phyloP scores from a whole-genome alignment of 352 stramenopile genomes.

The Phytophthora sansomeana region DNA sequence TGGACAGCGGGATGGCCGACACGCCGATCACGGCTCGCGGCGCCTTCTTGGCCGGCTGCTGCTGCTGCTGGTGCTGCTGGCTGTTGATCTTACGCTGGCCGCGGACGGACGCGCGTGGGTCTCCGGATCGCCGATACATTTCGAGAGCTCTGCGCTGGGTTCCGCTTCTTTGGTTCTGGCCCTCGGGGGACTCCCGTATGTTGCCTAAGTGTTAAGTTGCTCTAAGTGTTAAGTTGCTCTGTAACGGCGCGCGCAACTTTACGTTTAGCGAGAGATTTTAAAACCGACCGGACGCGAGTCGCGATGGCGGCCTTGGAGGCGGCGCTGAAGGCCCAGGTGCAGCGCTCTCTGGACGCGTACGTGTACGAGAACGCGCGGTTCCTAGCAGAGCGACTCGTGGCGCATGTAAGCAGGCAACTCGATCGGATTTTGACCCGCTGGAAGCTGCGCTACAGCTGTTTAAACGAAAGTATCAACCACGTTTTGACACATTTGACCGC shows the following conservation, averaged over 20 bases:
- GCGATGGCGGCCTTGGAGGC: slow-evolving; percentile 47
- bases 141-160: background rate
- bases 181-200: background rate
- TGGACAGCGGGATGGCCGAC: slow-evolving; percentile 73
- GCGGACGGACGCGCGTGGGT: slow-evolving; percentile 59
- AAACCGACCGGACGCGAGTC: slow-evolving; percentile 23
- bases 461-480: slow-evolving; percentile 11
- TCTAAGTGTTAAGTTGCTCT: slow-evolving; percentile 15
- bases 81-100: slow-evolving; percentile 65
- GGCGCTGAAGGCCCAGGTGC: slow-evolving; percentile 55
- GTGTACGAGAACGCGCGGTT: slow-evolving; percentile 80
- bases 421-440: slow-evolving; percentile 14
- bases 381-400: slow-evolving; percentile 82
- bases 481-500: slow-evolving; percentile 16
- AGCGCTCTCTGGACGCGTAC: slow-evolving; percentile 59
- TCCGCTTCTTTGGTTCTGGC: background rate
- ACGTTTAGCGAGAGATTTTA: background rate
- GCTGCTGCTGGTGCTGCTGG: slow-evolving; percentile 20
- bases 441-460: slow-evolving; percentile 21
- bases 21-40: slow-evolving; percentile 63
- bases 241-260: background rate
- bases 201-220: background rate
- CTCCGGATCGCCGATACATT: slow-evolving; percentile 44
- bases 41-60: slow-evolving; percentile 53
- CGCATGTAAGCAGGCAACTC: slow-evolving; percentile 57